Conservation (phyloP, 257 asterid genomes). For the Salvia miltiorrhiza region DNA sequence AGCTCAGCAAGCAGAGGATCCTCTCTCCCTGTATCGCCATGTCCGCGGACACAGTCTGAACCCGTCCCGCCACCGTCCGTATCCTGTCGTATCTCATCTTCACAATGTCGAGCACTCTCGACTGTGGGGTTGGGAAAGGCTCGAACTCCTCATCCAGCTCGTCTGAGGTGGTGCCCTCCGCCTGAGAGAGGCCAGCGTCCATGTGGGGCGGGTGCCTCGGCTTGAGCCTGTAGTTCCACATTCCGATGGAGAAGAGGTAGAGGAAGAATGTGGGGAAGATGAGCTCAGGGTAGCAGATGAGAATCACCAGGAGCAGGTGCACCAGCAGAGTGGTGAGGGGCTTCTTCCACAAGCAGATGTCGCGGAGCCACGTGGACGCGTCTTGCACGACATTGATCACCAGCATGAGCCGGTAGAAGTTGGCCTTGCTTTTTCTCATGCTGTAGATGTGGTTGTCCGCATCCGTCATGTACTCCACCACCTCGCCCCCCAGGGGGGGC, state of each 20-base stretch:
- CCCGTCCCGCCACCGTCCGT: constrained; percentile 68
- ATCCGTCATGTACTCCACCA: constrained; percentile 82
- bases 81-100: constrained; percentile 74
- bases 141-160: constrained; percentile 87
- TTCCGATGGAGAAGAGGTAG: constrained; percentile 78
- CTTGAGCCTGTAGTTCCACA: constrained; percentile 78
- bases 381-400: constrained; percentile 51
- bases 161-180: constrained; percentile 58
- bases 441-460: constrained; percentile 77
- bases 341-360: constrained; percentile 74
- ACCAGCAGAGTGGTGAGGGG: constrained; percentile 77
- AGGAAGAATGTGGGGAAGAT: constrained; percentile 83
- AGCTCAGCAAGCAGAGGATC: constrained; percentile 66
- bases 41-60: constrained; percentile 77
- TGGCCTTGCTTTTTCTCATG: constrained; percentile 88
- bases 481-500: constrained; percentile 79
- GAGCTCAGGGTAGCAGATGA: constrained; percentile 78
- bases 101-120: constrained; percentile 39
- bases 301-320: constrained; percentile 67
- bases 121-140: constrained; percentile 57
- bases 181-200: constrained; percentile 86
- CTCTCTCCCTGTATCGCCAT: constrained; percentile 90
- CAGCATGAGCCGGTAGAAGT: constrained; percentile 65
- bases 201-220: constrained; percentile 80
- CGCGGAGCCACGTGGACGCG: constrained; percentile 52